Conservation (phyloP, 352 stramenopile species). For the Stephanocyclus meneghinianus region DNA sequence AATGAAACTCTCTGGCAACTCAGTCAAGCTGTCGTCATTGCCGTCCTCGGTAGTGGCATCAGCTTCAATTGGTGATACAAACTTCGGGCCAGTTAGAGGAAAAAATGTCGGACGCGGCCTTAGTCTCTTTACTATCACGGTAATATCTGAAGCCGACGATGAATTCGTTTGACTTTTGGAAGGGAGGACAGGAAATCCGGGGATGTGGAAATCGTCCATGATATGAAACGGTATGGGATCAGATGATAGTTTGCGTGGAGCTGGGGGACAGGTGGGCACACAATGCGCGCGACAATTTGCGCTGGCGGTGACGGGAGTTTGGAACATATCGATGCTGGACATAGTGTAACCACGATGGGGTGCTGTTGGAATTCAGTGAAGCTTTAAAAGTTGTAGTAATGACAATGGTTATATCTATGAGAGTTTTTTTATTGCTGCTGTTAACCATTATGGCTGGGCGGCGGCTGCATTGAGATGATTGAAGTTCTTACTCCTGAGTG, state of each 20-base stretch:
- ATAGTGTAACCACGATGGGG: not conserved
- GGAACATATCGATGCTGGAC: not conserved
- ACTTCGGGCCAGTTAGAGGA: not conserved
- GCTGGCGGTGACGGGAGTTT: not conserved
- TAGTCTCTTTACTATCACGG: not conserved
- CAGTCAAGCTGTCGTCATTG: not conserved
- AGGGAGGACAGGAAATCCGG: not conserved
- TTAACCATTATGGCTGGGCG: too few relatives aligned
- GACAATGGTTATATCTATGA: not conserved
- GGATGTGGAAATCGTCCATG: not conserved
- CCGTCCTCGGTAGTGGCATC: not conserved
- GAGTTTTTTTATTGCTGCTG: too few relatives aligned
- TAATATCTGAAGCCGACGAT: not conserved
- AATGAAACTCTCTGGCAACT: not conserved
- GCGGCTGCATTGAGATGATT: too few relatives aligned
- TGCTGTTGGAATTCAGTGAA: not conserved
- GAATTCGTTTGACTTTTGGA: not conserved
- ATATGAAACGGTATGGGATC: not conserved
- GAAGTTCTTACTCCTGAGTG: too few relatives aligned
- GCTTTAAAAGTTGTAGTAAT: not conserved
- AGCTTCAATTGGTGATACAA: not conserved
- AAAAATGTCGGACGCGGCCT: not conserved
- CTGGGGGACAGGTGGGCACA: not conserved
- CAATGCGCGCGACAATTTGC: not conserved
- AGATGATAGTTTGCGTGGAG: not conserved